These are phyloP conservation scores for Wickerhamomyces ciferrii DNA, from an alignment of 805 yeast genomes.

Conservation along the genomic window DNA sequence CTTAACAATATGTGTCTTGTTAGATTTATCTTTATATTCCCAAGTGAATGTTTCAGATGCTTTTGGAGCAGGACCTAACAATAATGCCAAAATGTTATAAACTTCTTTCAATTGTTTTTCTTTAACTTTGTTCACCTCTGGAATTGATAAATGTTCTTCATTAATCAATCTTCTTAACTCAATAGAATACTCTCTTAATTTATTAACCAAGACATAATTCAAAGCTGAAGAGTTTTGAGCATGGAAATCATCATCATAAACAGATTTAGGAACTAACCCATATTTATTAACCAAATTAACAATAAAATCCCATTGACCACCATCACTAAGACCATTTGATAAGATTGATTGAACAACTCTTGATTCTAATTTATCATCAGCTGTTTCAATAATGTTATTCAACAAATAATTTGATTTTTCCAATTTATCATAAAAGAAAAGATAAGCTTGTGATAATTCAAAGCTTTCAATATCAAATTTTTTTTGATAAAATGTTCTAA, in stretches of 20 bases:
- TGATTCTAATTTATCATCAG: slow-evolving; percentile 58
- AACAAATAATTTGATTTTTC: slow-evolving; percentile 77
- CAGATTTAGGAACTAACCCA: slow-evolving; percentile 71
- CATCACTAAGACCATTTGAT: slow-evolving; percentile 65
- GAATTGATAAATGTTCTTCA: slow-evolving; percentile 34
- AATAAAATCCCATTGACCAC: slow-evolving; percentile 86
- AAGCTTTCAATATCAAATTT: slow-evolving; percentile 58
- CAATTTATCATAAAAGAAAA: slow-evolving; percentile 78
- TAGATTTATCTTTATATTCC: slow-evolving; percentile 70
- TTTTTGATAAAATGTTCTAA: slow-evolving; percentile 57
- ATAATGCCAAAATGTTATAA: slow-evolving; percentile 56
- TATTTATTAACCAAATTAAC: slow-evolving; percentile 70
- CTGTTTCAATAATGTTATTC: slow-evolving; percentile 67
- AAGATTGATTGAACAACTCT: slow-evolving; percentile 63
- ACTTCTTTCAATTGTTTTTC: slow-evolving; percentile 50
- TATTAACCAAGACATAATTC: slow-evolving; percentile 58
- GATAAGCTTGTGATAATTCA: slow-evolving; percentile 70
- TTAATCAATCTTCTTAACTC: slow-evolving; percentile 46
- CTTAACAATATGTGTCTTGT: slow-evolving; percentile 36
- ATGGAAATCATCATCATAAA: slow-evolving; percentile 60
- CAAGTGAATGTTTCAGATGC: slow-evolving; percentile 63
- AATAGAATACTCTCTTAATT: slow-evolving; percentile 72
- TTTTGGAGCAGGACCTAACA: slow-evolving; percentile 73
- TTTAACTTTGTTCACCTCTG: slow-evolving; percentile 29
- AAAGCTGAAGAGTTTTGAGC: slow-evolving; percentile 47